These are phyloP conservation scores for Allomyces macrogynus DNA, from an alignment of 192 early-diverging fungal genomes.

Conservation along the genomic window DNA sequence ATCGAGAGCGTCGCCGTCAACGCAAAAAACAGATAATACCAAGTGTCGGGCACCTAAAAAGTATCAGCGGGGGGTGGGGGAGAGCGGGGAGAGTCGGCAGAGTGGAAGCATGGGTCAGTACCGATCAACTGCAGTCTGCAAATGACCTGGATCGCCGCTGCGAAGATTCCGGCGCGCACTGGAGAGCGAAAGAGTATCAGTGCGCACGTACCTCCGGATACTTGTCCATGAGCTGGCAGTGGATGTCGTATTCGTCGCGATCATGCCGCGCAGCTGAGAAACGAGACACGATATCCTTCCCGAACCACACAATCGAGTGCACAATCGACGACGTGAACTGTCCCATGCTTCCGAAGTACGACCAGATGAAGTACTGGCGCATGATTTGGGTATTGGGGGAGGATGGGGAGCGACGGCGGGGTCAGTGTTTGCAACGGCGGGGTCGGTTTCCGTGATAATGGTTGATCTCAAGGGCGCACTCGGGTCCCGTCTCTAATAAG, in stretches of 20 bases:
- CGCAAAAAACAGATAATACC: constrained; percentile 26
- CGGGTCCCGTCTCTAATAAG: no score
- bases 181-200: no score
- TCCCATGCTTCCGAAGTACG: constrained; percentile 40
- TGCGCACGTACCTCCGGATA: constrained; percentile 43
- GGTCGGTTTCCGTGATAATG: no score
- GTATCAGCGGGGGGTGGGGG: no score
- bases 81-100: no score
- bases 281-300: constrained; percentile 26
- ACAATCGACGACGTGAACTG: constrained; percentile 48
- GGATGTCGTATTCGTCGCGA: constrained; percentile 31
- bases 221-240: constrained; percentile 43
- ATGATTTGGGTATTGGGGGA: constrained; percentile 26
- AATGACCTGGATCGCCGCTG: no score
- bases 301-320: constrained; percentile 38
- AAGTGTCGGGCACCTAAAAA: constrained; percentile 17
- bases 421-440: no score
- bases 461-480: no score
- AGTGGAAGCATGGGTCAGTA: no score
- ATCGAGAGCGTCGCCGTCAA: constrained; percentile 21
- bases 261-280: constrained; percentile 15
- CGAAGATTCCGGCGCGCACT: no score
- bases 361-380: constrained; percentile 31
- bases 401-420: constrained; percentile 6
- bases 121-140: no score